Evolutionary conservation across 2,329 filamentous ascomycete species (phyloP), one percentile per base, ranked within the genome.

Genomic region (Ophiocordyceps australis): DNA sequence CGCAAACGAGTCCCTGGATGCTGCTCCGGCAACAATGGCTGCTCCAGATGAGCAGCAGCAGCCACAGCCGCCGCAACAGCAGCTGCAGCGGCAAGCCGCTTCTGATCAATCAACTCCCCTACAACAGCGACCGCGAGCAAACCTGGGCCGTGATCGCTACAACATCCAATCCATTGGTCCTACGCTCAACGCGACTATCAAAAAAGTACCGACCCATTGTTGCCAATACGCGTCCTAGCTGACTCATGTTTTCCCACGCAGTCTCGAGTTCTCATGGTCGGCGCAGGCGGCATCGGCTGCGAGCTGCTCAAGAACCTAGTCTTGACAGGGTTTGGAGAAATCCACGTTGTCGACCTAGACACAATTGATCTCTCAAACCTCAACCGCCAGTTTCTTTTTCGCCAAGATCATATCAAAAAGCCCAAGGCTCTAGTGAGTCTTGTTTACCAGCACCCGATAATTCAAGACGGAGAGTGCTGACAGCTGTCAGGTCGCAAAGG

Each of bases 361-460:
- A 98, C 89, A 2, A 95, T 98, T 54, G 89, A 98, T 46, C 65
- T 98, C 14, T 93, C 83, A 55, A 98, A 98, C 46, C 65, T 98
- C 26, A 98, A 98, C 42, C 79, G 89, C 28, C 89, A 98, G 50
- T 98, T 98, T 43, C 72, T 98, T 24, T 98, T 98, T 51, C 71
- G 85, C 32, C 77, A 86, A 41, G 85, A 95, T 47, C 89, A 98
- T 45, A 95, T 98, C 53, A 95, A 94, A 53, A 93, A 93, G 50
- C 72, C 86, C 2, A 98, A 98, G 48, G 85, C 89, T 26, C 54
- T 92, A 54, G 85, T 89, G 61, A 35, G 70, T 54, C 20, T 6
- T 7, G n/a, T n/a, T 7, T 20, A 21, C 18, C 34, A 25, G 17
- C 12, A 12, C 26, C 30, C 28, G 9, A 10, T 4, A 9, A 9